Percentiles rank a stretch among this genome's conserved stretches.
Conservation (phyloP, 768 basidiomycete genomes). For the Boletus insuetus region DNA sequence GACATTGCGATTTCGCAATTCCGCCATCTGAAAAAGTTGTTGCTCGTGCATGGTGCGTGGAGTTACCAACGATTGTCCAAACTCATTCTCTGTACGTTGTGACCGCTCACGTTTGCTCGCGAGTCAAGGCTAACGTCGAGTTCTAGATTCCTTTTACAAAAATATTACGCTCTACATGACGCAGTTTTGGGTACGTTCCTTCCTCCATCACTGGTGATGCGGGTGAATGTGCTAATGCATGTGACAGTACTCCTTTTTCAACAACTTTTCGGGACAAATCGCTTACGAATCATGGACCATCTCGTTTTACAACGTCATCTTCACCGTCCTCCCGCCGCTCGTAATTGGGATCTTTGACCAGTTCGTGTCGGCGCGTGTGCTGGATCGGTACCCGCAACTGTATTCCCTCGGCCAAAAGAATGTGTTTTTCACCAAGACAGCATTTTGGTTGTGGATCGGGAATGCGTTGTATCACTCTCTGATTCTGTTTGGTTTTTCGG, state of each 20-base stretch:
- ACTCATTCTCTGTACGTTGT: conserved; percentile 83
- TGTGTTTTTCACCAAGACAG: conserved; percentile 84
- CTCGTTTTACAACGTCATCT: conserved; percentile 94
- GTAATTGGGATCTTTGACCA: conserved; percentile 99
- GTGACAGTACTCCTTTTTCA: conserved; percentile 93
- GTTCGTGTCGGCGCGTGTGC: conserved; percentile 93
- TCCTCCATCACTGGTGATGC: background rate
- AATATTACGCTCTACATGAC: conserved; percentile 99
- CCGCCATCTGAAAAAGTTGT: conserved; percentile 87
- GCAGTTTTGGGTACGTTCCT: conserved; percentile 83
- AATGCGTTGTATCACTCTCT: conserved; percentile 79
- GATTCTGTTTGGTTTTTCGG: conserved; percentile 4
- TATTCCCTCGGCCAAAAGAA: conserved; percentile 95
- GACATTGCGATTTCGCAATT: conserved; percentile 99
- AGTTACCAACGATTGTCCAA: conserved; percentile 95
- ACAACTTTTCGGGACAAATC: conserved; percentile 99
- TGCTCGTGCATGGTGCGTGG: conserved; percentile 98
- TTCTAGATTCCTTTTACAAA: conserved; percentile 94
- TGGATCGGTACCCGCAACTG: conserved; percentile 95
- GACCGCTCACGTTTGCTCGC: background rate
- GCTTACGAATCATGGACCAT: conserved; percentile 99
- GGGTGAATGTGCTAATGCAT: background rate
- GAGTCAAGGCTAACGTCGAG: background rate
- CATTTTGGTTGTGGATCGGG: conserved; percentile 90
- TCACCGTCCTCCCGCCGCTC: conserved; percentile 93